Conservation (phyloP, 768 basidiomycete species). For the Leccinum rimulosum region DNA sequence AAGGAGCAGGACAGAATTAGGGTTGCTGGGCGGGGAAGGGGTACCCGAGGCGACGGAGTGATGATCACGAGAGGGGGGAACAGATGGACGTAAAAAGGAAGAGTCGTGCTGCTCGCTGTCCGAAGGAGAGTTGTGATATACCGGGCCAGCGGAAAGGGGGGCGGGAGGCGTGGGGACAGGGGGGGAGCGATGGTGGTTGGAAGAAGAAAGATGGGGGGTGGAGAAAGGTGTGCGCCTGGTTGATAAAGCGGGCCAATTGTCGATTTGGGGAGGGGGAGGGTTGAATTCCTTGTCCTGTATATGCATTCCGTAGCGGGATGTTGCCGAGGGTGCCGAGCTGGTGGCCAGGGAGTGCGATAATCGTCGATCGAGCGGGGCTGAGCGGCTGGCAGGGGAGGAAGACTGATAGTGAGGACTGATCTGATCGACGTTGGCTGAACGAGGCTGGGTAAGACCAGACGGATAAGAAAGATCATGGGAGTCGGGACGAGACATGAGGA, state of each 20-base stretch:
- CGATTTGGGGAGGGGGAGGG: slow-evolving; percentile 20
- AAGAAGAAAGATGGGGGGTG: slow-evolving; percentile 34
- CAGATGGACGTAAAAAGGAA: slow-evolving; percentile 13
- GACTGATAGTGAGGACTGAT: slow-evolving; percentile 11
- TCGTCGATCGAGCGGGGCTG: slow-evolving; percentile 23
- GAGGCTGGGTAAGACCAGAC: slow-evolving; percentile 30
- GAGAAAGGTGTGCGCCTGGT: slow-evolving; percentile 33
- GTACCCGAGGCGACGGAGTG: slow-evolving; percentile 13
- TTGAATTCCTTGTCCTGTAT: slow-evolving; percentile 38
- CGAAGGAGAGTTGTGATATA: slow-evolving; percentile 16
- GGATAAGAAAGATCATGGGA: slow-evolving; percentile 39
- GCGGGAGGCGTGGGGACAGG: slow-evolving; percentile 29
- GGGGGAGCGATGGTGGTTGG: slow-evolving; percentile 46
- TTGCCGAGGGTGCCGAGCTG: slow-evolving; percentile 27
- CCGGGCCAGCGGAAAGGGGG: slow-evolving; percentile 13
- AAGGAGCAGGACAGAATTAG: slow-evolving; percentile 37
- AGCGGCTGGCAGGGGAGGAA: slow-evolving; percentile 9
- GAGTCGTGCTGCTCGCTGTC: slow-evolving; percentile 24
- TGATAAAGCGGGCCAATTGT: slow-evolving; percentile 33
- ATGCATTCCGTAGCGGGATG: slow-evolving; percentile 35
- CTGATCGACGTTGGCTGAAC: slow-evolving; percentile 31
- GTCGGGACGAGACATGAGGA: slow-evolving; percentile 44
- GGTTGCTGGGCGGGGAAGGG: slow-evolving; percentile 26
- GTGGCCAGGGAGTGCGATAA: slow-evolving; percentile 14
- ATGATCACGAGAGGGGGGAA: slow-evolving; percentile 19